Percentiles rank a stretch among this genome's conserved stretches.
phyloP scores from a whole-genome alignment of 1,284 basidiomycete species.

The Trichosporon sp. region DNA sequence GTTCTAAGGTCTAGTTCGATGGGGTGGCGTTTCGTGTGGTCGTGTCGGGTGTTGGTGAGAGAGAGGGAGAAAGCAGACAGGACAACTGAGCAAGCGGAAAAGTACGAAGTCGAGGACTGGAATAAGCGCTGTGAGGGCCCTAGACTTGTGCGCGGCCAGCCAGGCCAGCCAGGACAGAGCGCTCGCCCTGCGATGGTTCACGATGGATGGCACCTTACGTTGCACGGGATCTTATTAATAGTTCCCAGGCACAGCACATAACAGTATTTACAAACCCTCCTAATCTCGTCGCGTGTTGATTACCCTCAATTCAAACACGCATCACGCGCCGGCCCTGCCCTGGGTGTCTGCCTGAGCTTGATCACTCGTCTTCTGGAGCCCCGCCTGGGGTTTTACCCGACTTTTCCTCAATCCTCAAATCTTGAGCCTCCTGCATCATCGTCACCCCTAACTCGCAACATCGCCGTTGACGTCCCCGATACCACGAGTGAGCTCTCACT shows the following conservation, averaged over 20 bases:
- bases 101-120: neutral
- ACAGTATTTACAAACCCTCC: constrained; percentile 4
- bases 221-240: neutral
- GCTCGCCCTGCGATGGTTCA: neutral
- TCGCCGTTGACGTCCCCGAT: neutral
- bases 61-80: neutral
- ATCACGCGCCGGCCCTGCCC: neutral
- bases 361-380: neutral
- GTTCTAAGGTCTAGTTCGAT: neutral
- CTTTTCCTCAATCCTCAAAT: neutral
- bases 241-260: neutral
- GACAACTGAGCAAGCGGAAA: neutral
- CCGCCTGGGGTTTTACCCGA: neutral
- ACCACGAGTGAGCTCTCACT: neutral
- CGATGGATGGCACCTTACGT: neutral
- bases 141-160: neutral
- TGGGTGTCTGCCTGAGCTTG: neutral
- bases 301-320: neutral
- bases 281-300: neutral
- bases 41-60: neutral
- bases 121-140: neutral
- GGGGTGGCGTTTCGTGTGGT: neutral
- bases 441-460: neutral
- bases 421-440: neutral
- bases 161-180: neutral